These are phyloP conservation scores for Paramecium biaurelia DNA, from an alignment of 73 alveolate species.

Conservation along the genomic window DNA sequence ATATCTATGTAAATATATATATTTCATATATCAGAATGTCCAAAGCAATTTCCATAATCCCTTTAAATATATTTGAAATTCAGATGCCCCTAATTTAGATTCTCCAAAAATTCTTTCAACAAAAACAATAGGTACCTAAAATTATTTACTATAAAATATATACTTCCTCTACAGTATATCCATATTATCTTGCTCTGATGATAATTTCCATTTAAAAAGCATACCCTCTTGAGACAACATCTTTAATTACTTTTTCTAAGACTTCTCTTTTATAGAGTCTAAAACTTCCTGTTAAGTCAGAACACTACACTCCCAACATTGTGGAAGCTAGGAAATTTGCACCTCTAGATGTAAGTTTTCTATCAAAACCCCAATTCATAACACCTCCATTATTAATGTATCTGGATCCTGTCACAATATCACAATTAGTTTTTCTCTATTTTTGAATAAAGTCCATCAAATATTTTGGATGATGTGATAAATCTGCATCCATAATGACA, in stretches of 20 bases:
- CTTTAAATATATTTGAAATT: conserved; percentile 88
- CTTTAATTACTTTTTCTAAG: conserved; percentile 81
- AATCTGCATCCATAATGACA: conserved; percentile 98
- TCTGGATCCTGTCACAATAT: conserved; percentile 98
- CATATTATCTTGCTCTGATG: conserved; percentile 87
- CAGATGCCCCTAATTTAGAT: conserved; percentile 96
- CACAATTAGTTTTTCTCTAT: conserved; percentile 85
- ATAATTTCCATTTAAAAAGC: conserved; percentile 98
- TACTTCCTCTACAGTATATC: conserved; percentile 67
- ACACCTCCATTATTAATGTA: conserved; percentile 91
- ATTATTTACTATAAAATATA: conserved; percentile 42
- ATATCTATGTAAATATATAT: background rate
- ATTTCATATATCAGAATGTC: conserved; percentile 73
- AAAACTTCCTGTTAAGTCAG: conserved; percentile 98
- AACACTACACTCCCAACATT: conserved; percentile 82
- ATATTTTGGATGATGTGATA: conserved; percentile 95
- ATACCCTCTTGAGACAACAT: conserved; percentile 91
- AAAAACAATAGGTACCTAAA: conserved; percentile 96
- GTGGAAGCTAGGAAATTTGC: conserved; percentile 96
- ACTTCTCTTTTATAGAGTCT: conserved; percentile 87
- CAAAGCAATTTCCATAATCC: conserved; percentile 89
- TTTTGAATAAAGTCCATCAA: conserved; percentile 71
- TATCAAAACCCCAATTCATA: conserved; percentile 94
- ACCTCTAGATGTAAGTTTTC: conserved; percentile 95
- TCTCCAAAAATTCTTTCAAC: conserved; percentile 97